Evolutionary conservation across 192 early-diverging fungal genomes (phyloP).

Genomic region (Backusella tarrabulga): DNA sequence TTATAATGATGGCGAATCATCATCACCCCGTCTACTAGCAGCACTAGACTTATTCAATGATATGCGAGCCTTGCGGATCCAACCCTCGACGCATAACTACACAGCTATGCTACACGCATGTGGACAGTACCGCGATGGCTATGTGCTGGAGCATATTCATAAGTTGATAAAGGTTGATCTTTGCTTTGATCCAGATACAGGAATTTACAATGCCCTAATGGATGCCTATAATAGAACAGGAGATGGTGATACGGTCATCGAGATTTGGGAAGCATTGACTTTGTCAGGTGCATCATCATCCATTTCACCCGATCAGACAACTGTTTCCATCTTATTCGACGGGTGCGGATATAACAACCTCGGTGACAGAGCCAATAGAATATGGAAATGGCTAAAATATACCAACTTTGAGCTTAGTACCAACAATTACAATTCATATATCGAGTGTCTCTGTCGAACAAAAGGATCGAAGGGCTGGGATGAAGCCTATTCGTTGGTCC

Average conservation of each 20-base stretch:
- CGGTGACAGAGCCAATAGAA: constrained; percentile 8
- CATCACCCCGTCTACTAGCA: constrained; percentile 6
- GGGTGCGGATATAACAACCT: constrained; percentile 34
- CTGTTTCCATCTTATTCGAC: constrained; percentile 43
- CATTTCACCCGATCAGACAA: constrained; percentile 24
- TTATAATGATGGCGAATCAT: not conserved
- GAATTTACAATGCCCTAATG: constrained; percentile 46
- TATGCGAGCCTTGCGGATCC: constrained; percentile 32
- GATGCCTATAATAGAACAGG: constrained; percentile 41
- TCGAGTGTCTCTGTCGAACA: constrained; percentile 40
- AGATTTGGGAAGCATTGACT: constrained; percentile 38
- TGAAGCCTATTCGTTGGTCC: constrained; percentile 7
- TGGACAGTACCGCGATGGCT: constrained; percentile 14
- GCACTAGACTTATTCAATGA: constrained; percentile 32
- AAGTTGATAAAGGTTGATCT: constrained; percentile 41
- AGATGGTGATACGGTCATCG: constrained; percentile 28
- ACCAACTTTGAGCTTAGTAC: constrained; percentile 26
- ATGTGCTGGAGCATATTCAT: constrained; percentile 31
- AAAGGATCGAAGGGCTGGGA: constrained; percentile 14
- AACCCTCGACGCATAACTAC: constrained; percentile 27
- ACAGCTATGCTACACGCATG: constrained; percentile 32
- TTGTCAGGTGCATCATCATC: not conserved
- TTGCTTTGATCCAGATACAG: constrained; percentile 37
- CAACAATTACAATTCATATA: constrained; percentile 42
- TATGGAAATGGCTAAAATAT: constrained; percentile 36